Base-by-base conservation (phyloP, 371 early-diverging fungal species). In the Gilbertella persicaria region DNA sequence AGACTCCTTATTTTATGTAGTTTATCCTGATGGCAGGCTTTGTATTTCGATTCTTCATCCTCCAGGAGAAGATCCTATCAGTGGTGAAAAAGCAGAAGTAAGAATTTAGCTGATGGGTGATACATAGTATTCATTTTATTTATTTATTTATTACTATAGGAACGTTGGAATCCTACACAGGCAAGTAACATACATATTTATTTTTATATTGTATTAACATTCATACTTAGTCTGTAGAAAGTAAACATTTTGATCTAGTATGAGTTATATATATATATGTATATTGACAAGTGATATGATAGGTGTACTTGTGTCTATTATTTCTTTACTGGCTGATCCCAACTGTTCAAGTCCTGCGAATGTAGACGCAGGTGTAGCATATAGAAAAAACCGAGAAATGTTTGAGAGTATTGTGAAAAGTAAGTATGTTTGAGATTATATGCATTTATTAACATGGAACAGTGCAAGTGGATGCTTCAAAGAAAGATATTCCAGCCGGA, bases 341-440 rank as follows among this genome's bases (percentile, higher is more conserved):
- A 99, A 99, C 68, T 94, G 90, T 67, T 93, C 94, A 64, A 90
- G 91, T 71, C 93, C 93, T 23, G 99, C 98, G 3, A 95, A 96
- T 67, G 84, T 96, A 23, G 82, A 79, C 67, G 86, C 70, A 36
- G 84, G 70, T 53, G 85, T 78, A 85, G 84, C 92, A 77, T 94
- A 88, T 78, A 71, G 95, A 49, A 79, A 77, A 46, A 79, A 94
- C 50, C 77, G 90, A 33, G 80, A 71, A 17, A 52, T 75, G 67
- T 94, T 90, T 70, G 81, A 90, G 28, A 55, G 38, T 13, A 78
- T 90, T 35, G 94, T 92, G n/a, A 60, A 79, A 55, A 71, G 80
- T 65, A 86, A 63, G 67, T 64, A 25, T 38, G 5, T 9, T 14
- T 20, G 26, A 23, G 14, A 25, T 20, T 4, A 25, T 17, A 8